A percentile compares a stretch with the other conserved stretches of the same genome.
phyloP scores from a whole-genome alignment of 495 filamentous ascomycete genomes.

The Thermothielavioides terrestris region DNA sequence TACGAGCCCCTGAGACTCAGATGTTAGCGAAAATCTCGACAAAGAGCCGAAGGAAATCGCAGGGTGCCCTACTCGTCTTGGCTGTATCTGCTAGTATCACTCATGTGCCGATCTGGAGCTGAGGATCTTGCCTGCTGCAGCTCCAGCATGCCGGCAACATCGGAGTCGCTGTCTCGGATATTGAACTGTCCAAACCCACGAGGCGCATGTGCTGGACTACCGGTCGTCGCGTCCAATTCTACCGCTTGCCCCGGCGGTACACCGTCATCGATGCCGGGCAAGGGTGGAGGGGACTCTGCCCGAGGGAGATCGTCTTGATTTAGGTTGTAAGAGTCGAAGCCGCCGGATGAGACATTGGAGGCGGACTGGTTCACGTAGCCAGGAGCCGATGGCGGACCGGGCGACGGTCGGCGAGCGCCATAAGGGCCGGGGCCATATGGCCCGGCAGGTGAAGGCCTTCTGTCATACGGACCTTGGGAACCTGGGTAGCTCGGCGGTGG shows the following conservation, averaged over 20 bases:
- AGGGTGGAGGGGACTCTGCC: constrained; percentile 56
- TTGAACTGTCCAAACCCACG: constrained; percentile 40
- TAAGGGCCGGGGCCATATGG: constrained; percentile 35
- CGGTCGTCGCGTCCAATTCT: constrained; percentile 67
- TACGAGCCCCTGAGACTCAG: constrained; percentile 40
- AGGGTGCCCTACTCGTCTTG: constrained; percentile 57
- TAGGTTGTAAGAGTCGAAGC: constrained; percentile 38
- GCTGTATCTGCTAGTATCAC: constrained; percentile 60
- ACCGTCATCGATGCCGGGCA: constrained; percentile 44
- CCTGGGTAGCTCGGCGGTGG: constrained; percentile 46
- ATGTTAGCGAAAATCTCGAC: background rate
- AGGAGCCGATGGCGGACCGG: constrained; percentile 28
- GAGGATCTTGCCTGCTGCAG: constrained; percentile 51
- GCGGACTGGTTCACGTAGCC: constrained; percentile 31
- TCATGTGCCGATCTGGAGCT: constrained; percentile 37
- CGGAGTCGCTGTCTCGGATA: constrained; percentile 57
- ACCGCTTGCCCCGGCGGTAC: constrained; percentile 60
- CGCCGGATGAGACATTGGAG: constrained; percentile 22
- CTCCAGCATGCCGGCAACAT: constrained; percentile 59
- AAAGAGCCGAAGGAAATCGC: background rate
- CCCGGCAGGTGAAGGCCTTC: constrained; percentile 38
- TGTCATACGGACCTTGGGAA: constrained; percentile 34
- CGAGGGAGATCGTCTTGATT: constrained; percentile 36
- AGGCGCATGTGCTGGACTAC: constrained; percentile 40
- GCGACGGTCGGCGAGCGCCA: constrained; percentile 26